Evolutionary conservation across 2,329 filamentous ascomycete genomes (phyloP).

Genomic region (Delphinella strobiligena): DNA sequence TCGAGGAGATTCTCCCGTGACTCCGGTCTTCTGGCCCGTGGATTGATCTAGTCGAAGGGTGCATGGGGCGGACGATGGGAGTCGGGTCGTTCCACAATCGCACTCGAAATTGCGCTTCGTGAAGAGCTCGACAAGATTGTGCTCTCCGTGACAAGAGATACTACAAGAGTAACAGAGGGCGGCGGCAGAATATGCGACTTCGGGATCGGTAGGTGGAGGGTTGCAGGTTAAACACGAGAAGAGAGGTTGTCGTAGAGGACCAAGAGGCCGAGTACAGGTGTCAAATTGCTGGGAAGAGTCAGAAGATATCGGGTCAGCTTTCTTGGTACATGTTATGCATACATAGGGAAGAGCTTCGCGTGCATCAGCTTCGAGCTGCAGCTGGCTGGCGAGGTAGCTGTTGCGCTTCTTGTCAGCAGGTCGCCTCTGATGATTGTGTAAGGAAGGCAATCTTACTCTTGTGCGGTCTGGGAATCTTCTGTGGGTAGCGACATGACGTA

Average conservation of each 20-base stretch:
- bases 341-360: conserved; percentile 91
- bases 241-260: conserved; percentile 72
- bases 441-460: too few relatives aligned
- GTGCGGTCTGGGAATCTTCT: conserved; percentile 42
- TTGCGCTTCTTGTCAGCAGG: too few relatives aligned
- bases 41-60: conserved; percentile 58
- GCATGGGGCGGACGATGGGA: conserved; percentile 57
- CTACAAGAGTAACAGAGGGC: conserved; percentile 96
- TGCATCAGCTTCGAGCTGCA: conserved; percentile 86
- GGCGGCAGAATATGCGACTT: conserved; percentile 57
- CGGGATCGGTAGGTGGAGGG: conserved; percentile 53
- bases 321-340: conserved; percentile 26
- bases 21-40: conserved; percentile 64
- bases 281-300: conserved; percentile 62
- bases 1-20: conserved; percentile 62
- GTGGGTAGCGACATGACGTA: conserved; percentile 34
- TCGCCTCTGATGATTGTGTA: too few relatives aligned
- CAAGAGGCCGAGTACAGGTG: conserved; percentile 81
- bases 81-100: conserved; percentile 82
- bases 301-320: conserved; percentile 7
- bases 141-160: conserved; percentile 91
- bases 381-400: conserved; percentile 79
- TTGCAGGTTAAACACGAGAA: conserved; percentile 94
- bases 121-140: conserved; percentile 90
- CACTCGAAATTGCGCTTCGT: conserved; percentile 91